Evolutionary conservation across 495 filamentous ascomycete genomes (phyloP), one percentile per base, ranked within the genome.

Genomic region (Neurospora sp.): DNA sequence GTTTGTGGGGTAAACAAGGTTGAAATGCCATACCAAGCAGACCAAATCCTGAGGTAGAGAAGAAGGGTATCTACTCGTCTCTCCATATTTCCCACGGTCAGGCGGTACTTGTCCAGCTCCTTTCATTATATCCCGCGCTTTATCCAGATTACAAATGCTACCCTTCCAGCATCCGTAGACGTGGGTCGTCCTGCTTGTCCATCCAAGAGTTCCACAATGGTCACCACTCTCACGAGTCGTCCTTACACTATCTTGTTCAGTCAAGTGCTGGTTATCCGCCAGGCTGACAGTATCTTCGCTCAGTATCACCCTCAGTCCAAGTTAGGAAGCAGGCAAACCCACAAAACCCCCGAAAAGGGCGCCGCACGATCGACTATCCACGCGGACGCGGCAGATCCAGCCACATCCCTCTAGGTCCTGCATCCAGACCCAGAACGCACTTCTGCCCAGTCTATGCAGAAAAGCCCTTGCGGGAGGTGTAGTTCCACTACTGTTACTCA

Each of bases 111-210:
- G 73, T 41, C 27, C 54, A 39, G 18, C 70, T 41, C 37, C 54
- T 62, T 38, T 72, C 35, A 49, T 49, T 46, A 74, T 78, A 77
- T 79, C 49, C 77, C 75, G 73, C 37, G 18, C 71, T 80, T 82
- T 82, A 82, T 74, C 81, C 81, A 81, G 69, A 82, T 78, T 82
- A 75, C 72, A 23, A 70, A 78, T 77, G 72, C 74, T 75, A 78
- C 79, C 71, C 71, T 70, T 72, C 49, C 70, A 60, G 74, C 73
- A 76, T 71, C 72, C 46, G 72, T 70, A 39, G 44, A 37, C n/a
- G 35, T 18, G 70, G 27, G 7, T 46, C 69, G 49, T 39, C 76
- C 73, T 72, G 66, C 73, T 69, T 42, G 66, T 31, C n/a, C 38
- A 60, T 14, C 23, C 54, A 62, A 62, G 23, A 31, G 27, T 62